Evolutionary conservation across 352 stramenopile species (phyloP).

Genomic region (Phytopythium montanum): DNA sequence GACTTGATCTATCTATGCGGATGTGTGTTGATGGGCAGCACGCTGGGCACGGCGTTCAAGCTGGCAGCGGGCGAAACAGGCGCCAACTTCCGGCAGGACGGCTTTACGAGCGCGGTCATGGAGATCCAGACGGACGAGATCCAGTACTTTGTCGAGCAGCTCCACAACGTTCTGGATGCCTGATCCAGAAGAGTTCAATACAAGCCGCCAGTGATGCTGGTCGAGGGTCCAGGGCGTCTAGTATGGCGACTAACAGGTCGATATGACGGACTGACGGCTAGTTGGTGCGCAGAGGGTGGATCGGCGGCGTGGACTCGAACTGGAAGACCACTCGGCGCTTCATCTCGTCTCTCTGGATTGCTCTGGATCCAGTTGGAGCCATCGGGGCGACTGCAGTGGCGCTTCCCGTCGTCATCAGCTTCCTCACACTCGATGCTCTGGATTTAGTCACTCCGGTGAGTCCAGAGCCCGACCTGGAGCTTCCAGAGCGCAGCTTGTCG

Average conservation of each 20-base stretch:
- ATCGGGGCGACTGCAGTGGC: background rate
- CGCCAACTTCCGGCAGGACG: constrained; percentile 92
- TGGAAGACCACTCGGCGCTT: background rate
- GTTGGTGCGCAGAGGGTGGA: background rate
- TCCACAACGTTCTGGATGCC: constrained; percentile 90
- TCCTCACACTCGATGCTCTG: background rate
- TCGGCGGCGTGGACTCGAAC: background rate
- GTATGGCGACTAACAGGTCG: background rate
- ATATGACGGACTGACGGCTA: too few species aligned
- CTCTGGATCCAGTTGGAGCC: background rate
- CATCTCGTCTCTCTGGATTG: background rate
- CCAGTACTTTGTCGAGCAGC: constrained; percentile 94
- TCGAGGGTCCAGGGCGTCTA: background rate
- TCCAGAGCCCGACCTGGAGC: background rate
- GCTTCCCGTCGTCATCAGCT: background rate
- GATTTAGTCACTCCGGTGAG: background rate
- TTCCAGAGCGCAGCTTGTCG: constrained; percentile 1
- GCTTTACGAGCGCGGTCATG: constrained; percentile 95
- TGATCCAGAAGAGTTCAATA: constrained; percentile 22
- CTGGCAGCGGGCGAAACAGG: constrained; percentile 91
- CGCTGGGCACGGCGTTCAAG: constrained; percentile 93
- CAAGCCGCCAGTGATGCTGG: background rate
- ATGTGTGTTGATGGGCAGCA: constrained; percentile 30
- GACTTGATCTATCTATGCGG: background rate
- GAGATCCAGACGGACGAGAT: constrained; percentile 94